Base-by-base conservation (phyloP, 805 yeast genomes). In the Metschnikowia henanensis region DNA sequence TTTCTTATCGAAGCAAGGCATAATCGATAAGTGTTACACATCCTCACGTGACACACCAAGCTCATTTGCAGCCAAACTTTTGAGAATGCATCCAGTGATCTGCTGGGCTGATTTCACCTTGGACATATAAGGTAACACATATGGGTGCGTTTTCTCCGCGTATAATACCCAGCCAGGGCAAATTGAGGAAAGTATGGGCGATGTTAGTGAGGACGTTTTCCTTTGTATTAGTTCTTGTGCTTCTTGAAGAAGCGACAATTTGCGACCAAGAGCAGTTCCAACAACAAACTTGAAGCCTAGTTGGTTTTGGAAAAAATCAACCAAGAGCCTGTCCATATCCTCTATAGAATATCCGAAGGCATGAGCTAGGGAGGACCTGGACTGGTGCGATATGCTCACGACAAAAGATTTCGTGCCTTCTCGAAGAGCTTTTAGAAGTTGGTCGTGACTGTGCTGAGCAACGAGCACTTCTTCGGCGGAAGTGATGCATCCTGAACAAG, bases 1-100 rank as follows among this genome's bases (percentile, higher is more conserved):
- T 63, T 94, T 94, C 66, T 94, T 94, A 63, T 94, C 99, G 62
- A 94, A 94, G 57, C 98, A 92, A 2, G 99, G 98, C 98, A 92
- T 92, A 17, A 94, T 72, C 6, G 94, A 78, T 42, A 94, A 65
- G 61, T 92, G 97, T 59, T 88, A 94, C 0, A 90, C 66, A 2
- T 76, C 56, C 0, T 68, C 58, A 10, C 69, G 58, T 15, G 59
- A 17, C 62, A 66, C 52, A 4, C 39, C 36, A 7, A 58, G 49
- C 15, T 67, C 67, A n/a, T 50, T 39, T 2, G 73, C 57, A 3
- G 70, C 60, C 19, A 81, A 58, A 15, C 72, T 62, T 60, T 91
- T 91, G 39, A 92, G 62, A 18, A 91, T 52, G 16, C 81, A 70
- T 0, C 98, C 98, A 0, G 97, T 88, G 39, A 92, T 84, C 60